Conservation (phyloP, 2,329 filamentous ascomycete genomes). For the Calonectria fujianensis region DNA sequence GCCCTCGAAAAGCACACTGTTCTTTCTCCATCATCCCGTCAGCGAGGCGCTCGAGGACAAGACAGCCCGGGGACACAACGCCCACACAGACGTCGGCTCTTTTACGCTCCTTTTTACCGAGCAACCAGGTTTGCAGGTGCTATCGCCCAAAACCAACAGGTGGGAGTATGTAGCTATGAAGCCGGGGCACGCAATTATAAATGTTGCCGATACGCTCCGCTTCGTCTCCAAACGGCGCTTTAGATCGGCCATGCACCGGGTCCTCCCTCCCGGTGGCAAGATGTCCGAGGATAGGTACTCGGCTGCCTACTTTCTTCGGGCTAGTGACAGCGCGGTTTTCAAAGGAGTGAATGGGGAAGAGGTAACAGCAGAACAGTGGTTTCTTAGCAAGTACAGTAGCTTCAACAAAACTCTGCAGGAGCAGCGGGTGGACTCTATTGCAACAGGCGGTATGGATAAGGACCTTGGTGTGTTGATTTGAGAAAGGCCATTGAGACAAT, state of each 20-base stretch:
- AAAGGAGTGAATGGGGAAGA: background rate
- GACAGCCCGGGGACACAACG: conserved; percentile 31
- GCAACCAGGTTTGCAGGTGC: background rate
- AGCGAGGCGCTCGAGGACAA: conserved; percentile 30
- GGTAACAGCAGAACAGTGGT: background rate
- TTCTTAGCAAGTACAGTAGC: background rate
- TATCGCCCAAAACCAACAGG: background rate
- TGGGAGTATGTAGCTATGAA: background rate
- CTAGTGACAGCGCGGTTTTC: background rate
- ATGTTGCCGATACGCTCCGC: background rate
- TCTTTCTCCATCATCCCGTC: conserved; percentile 33
- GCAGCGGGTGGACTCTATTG: background rate
- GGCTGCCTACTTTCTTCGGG: background rate
- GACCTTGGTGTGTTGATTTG: background rate
- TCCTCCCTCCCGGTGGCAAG: background rate
- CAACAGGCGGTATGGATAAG: background rate
- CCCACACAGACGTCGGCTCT: conserved; percentile 51
- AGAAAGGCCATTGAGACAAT: background rate
- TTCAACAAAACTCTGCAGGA: background rate
- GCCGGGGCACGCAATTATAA: background rate
- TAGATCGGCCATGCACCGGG: background rate
- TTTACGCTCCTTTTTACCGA: background rate
- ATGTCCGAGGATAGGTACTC: background rate
- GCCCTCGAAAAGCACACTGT: conserved; percentile 31
- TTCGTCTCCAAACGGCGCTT: background rate